Base-by-base conservation (phyloP, 2,329 filamentous ascomycete species). In the Trichoderma breve region DNA sequence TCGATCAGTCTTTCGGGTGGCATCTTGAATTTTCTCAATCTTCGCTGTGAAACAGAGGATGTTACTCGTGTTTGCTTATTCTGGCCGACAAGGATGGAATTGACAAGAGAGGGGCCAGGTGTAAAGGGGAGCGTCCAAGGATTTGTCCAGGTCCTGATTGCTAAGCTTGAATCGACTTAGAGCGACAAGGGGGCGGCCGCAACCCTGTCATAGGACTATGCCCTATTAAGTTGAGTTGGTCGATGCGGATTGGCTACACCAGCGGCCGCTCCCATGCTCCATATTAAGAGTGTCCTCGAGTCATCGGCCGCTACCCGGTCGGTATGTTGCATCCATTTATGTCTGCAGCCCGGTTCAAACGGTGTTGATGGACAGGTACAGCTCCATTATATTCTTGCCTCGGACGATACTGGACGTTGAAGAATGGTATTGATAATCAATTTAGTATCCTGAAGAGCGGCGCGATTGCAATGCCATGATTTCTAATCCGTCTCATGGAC, bases 151-250 rank as follows among this genome's bases (percentile, higher is more conserved):
- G 8, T n/a, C 24, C n/a, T 32, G 55, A 58, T 68, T 60, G 34
- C 53, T 69, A 60, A 60, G 53, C 66, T 43, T 32, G 2, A 51
- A 65, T n/a, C 9, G 36, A 34, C 12, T 21, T 43, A 30, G 28
- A 36, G 14, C 21, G 66, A 51, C 57, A 61, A 43, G 57, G 55
- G 51, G 18, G 24, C 68, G 68, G 68, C 68, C 60, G 68, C 68
- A 15, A 3, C 68, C 47, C 15, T 21, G 68, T 64, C 32, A 6
- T 18, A 9, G 0, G 30, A 15, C 67, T 62, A 62, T 62, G n/a
- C 67, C 67, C 32, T 21, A 62, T 53, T 15, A 6, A 62, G 57
- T 15, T 14, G 21, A 8, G 1, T 9, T 30, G 11, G 21, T 26
- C n/a, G 43, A 15, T 51, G 57, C 57, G 15, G 67, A 62, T 70